Evolutionary conservation across 2,329 filamentous ascomycete species (phyloP), one percentile per base, ranked within the genome.

Genomic region (Aspergillus uvarum): DNA sequence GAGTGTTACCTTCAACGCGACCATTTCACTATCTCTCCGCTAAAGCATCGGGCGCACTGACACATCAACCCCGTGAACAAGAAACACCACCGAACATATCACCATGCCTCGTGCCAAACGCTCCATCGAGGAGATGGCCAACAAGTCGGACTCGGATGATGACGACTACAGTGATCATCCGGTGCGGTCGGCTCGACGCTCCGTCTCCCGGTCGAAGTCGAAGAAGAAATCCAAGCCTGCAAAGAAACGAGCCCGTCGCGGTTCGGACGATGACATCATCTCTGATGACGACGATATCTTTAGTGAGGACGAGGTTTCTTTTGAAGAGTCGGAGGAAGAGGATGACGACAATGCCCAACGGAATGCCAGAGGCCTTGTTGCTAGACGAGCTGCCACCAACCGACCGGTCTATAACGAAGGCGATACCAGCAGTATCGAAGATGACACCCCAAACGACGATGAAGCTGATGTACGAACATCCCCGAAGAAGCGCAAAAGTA

Each of bases 311-410:
- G 79, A 80, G 16, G 62, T 78, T 8, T 74, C 75, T 6, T 76
- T 76, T 38, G 76, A 80, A 47, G 80, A 81, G 32, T 79, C 74
- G 3, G 81, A 71, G 5, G 80, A 83, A 19, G 68, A 77, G 51
- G 76, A 78, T 2, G 76, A 78, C 32, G 61, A 67, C 7, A 72
- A 71, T 56, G 74, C 80, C 1, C 82, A 84, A 67, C 77, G 81
- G 59, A 87, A 86, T 66, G 82, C 83, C 19, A 82, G 83, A 53
- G 86, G 86, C 38, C 78, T 84, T 51, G 79, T 81, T 49, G 80
- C 83, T 64, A 81, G 86, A 63, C 79, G 79, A 60, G 83, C 80
- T n/a, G 81, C 83, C 11, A 82, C 82, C 68, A 83, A 85, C 65
- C 72, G 74, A 24, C 78, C 82, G 49, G 80, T 78, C 32, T 87